Base-by-base conservation (phyloP, 352 stramenopile genomes). In the Thalassiosira sp. region DNA sequence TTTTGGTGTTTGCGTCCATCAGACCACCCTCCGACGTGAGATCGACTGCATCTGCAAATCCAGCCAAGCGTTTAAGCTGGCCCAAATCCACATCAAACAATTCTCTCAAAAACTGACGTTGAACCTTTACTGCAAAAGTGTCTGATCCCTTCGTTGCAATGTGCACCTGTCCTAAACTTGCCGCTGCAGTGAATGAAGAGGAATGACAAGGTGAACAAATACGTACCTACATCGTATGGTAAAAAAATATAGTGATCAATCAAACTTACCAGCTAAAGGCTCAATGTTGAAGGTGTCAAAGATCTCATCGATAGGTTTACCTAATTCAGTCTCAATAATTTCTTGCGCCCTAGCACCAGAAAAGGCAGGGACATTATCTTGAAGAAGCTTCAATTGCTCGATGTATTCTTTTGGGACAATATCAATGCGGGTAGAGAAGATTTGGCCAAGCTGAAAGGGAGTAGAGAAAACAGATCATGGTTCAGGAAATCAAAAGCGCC, bases 121-220 rank as follows among this genome's bases (percentile, higher is more conserved):
- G 97, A 13, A 99, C 90, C 82, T 99, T 99, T 11, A 99, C 94
- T 3, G 96, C 96, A 51, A 98, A 90, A 5, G 93, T 93, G 52
- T 93, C 74, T 0, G 94, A 91, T 15, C 93, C 72, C 45, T 91
- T 92, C 53, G 96, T 97, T 6, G 97, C 94, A n/a, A 96, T 85
- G 70, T 94, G 94, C 27, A 99, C 95, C 80, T 99, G 96, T 18
- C 95, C 97, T 5, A 99, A 86, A 43, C 93, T 98, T 16, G 96
- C 97, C 2, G 83, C 86, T 56, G 2, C 46, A 16, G 11, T 35
- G 22, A 28, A 37, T 13, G 13, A 37, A 18, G 45, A 45, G 25
- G 24, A 59, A 25, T 65, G 94, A 89, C 10, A 45, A 16, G 35
- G 35, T 45, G 35, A 45, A 24, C 92, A 91, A 25, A 75, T 89